Percentiles rank a stretch among this genome's conserved stretches.
Conservation (phyloP, 805 yeast genomes). For the Starmerella tilneyi region DNA sequence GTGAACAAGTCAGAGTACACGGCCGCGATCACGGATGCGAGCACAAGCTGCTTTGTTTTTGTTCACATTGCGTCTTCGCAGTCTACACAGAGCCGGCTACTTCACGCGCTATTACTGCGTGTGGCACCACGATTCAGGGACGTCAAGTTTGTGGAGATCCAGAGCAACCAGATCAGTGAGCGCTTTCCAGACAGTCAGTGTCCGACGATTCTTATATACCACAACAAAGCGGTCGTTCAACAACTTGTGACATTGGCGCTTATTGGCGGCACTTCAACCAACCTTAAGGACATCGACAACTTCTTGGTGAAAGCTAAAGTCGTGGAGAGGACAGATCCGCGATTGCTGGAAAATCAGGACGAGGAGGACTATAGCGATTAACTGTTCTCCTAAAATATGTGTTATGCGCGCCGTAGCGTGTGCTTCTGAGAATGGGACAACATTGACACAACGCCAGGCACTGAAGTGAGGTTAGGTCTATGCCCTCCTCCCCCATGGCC, state of each 20-base stretch:
- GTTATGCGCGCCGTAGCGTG: too few species aligned
- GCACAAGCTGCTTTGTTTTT: conserved; percentile 50
- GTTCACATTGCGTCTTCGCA: conserved; percentile 63
- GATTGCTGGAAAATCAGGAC: conserved; percentile 45
- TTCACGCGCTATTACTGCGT: conserved; percentile 46
- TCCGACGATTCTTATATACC: conserved; percentile 81
- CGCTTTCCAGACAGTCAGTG: conserved; percentile 82
- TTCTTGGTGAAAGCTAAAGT: conserved; percentile 60
- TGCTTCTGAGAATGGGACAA: too few species aligned
- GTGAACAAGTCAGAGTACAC: conserved; percentile 82
- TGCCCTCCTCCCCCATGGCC: neutral
- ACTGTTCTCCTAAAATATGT: neutral
- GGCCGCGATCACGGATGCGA: conserved; percentile 73
- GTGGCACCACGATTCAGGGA: conserved; percentile 65
- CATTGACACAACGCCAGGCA: too few species aligned
- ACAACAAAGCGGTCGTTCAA: conserved; percentile 63
- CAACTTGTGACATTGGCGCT: conserved; percentile 72
- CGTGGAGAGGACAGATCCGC: conserved; percentile 52
- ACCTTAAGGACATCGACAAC: conserved; percentile 56
- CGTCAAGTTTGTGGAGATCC: conserved; percentile 82
- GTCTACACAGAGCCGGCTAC: conserved; percentile 57
- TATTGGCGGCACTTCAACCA: conserved; percentile 76
- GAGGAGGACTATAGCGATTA: conserved; percentile 11
- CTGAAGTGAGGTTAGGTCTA: neutral
- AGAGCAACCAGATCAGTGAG: conserved; percentile 84